Evolutionary conservation across 2,329 filamentous ascomycete species (phyloP), one percentile per base, ranked within the genome.

Genomic region (Hymenoscyphus infarciens): DNA sequence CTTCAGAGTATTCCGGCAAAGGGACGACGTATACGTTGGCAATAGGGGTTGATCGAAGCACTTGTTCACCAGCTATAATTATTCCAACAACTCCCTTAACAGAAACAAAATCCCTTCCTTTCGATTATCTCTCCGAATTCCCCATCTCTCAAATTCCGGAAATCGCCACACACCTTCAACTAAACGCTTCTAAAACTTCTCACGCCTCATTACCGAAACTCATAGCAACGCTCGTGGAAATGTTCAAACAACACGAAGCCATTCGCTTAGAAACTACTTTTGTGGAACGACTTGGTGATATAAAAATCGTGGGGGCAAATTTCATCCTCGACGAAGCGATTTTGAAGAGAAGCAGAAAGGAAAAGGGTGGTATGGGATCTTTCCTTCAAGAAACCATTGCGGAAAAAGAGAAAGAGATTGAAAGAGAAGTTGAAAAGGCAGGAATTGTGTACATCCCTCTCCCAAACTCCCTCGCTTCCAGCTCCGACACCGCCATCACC

Each of bases 391-490:
- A 49, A 49, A 49, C 10, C n/a, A 15, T 19, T 11, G 75, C 76
- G 29, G 73, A 78, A 3, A 71, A 76, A 4, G 81, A 87, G 70
- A 81, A 85, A 10, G 74, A 80, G 0, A 80, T 81, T 57, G 87
- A 89, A 69, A 76, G 84, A 3, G 83, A 86, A 67, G 88, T 85
- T 1, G 87, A 89, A 72, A 81, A 83, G 63, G 79, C 87, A 63
- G 91, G 91, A 3, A 92, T 96, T 69, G 89, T 95, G 0, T 96
- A 93, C 74, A 83, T 96, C 66, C 87, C 84, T 70, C 81, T 84
- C 2, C 42, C 42, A 10, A 22, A 49, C n/a, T 22, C n/a, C 10
- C 33, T 35, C 33, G 33, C 33, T 35, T 19, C 42, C n/a, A 49
- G 19, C 6, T 49, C 42, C 2, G n/a, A 35, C 8, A 3, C 33